Evolutionary conservation across 164 flowering plant genomes (phyloP).

Genomic region (Nymphaea colorata): DNA sequence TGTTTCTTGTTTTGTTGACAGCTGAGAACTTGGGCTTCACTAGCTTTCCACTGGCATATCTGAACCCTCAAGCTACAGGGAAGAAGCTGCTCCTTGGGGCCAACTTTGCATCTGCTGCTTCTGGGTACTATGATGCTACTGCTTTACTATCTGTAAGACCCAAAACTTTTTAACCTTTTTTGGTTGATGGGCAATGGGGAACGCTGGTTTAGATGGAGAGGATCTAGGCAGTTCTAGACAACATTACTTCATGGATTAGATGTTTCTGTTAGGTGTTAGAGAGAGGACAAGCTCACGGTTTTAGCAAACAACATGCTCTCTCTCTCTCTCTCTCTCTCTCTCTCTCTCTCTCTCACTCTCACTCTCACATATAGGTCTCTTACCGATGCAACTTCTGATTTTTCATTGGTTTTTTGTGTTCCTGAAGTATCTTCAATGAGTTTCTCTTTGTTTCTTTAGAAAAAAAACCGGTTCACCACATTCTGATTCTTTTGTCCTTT

Average conservation of each 20-base stretch:
- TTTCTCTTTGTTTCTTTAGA: too few relatives aligned
- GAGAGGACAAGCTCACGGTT: not conserved
- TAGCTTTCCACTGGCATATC: slow-evolving; percentile 65
- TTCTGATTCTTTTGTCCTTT: too few relatives aligned
- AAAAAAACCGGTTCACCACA: too few relatives aligned
- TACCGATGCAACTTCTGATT: not conserved
- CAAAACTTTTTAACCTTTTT: not conserved
- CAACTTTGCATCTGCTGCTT: slow-evolving; percentile 91
- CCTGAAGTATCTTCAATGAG: too few relatives aligned
- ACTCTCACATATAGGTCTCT: not conserved
- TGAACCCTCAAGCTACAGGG: slow-evolving; percentile 89
- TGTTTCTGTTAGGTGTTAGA: too few relatives aligned
- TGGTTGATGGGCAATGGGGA: too few relatives aligned
- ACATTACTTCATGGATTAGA: too few relatives aligned
- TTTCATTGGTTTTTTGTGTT: too few relatives aligned
- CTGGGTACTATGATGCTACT: slow-evolving; percentile 82
- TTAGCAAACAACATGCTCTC: not conserved
- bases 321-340: not conserved
- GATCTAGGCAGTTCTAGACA: too few relatives aligned
- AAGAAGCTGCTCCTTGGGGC: slow-evolving; percentile 78
- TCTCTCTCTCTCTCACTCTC: not conserved
- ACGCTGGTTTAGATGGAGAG: too few relatives aligned
- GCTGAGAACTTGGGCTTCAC: slow-evolving; percentile 88
- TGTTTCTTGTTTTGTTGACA: slow-evolving; percentile 17
- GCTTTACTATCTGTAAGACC: slow-evolving; percentile 45